Evolutionary conservation across 1,139 yeast species (phyloP), one percentile per base, ranked within the genome.

Genomic region (Lodderomyces jiufengensis): DNA sequence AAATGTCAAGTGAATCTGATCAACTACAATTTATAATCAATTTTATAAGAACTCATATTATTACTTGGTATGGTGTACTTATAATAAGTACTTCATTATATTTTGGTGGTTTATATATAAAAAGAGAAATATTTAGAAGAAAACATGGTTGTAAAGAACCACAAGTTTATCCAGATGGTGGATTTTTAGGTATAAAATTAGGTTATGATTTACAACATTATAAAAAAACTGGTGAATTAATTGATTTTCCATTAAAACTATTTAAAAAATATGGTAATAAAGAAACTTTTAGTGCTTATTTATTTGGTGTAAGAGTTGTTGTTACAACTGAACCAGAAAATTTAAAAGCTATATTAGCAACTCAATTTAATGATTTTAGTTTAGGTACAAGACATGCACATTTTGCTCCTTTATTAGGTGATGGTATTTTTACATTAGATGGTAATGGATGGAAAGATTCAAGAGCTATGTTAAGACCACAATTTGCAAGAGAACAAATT

Each of bases 361-460:
- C 69, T 18, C 69, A 69, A 39, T 74, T 75, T 51, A 64, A 66
- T 45, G 78, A 76, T 44, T 76, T 67, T 49, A 61, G 67, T 11
- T 63, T 76, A 33, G 82, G 81, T 1, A 48, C 52, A 21, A 66
- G 82, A 44, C 64, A 67, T 44, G 51, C 49, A 7, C 66, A 61
- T 22, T 63, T 76, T 46, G 40, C 43, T 29, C 70, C 76, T 9
- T 52, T 74, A 29, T 56, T 76, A 37, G 82, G 82, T 2, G 70
- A 73, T 43, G 82, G 82, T 11, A 74, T 77, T 38, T 77, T 77
- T 58, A 75, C 81, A 2, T 61, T 73, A 32, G 77, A 73, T 38
- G 78, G 78, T 11, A 68, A 60, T 16, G 76, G 74, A 7, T 77
- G 83, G 83, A 71, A 73, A 46, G 73, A 70, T 45, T 69, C 79